Percentiles rank a stretch among this genome's conserved stretches.
These are phyloP conservation scores for Achlya hypogyna DNA, from an alignment of 352 stramenopile species.

Conservation along the genomic window DNA sequence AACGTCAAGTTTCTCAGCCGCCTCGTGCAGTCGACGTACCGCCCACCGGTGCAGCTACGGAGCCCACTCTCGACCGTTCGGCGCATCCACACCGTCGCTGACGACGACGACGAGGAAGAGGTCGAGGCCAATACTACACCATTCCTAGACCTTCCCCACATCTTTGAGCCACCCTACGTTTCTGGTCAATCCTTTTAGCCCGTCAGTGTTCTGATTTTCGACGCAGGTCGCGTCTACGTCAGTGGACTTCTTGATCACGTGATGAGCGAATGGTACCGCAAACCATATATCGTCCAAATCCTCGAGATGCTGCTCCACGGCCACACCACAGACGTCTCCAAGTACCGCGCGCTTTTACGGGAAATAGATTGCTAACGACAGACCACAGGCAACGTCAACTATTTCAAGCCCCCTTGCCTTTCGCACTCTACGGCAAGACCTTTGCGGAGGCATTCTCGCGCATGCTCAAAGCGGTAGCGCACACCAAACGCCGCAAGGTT, in stretches of 20 bases:
- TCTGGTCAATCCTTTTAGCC: constrained; percentile 26
- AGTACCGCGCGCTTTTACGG: constrained; percentile 27
- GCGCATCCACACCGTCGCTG: not conserved
- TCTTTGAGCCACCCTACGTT: constrained; percentile 16
- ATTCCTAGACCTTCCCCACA: not conserved
- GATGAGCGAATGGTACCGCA: constrained; percentile 67
- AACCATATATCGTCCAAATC: constrained; percentile 67
- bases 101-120: not conserved
- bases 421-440: constrained; percentile 2
- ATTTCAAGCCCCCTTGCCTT: not conserved
- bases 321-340: constrained; percentile 33
- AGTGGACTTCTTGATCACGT: constrained; percentile 60
- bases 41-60: too few relatives aligned
- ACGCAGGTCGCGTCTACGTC: constrained; percentile 52
- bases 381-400: not conserved
- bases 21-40: constrained; percentile 44
- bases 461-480: not conserved
- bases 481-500: not conserved
- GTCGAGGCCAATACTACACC: not conserved
- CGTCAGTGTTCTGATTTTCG: not conserved
- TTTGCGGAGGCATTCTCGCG: not conserved
- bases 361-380: not conserved
- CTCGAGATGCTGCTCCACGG: constrained; percentile 53
- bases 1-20: constrained; percentile 71
- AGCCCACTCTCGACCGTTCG: too few relatives aligned